Percentiles rank a stretch among this genome's conserved stretches.
Evolutionary conservation across 2,329 filamentous ascomycete genomes (phyloP).

Genomic region (Immersiporthe knoxdaviesiana): DNA sequence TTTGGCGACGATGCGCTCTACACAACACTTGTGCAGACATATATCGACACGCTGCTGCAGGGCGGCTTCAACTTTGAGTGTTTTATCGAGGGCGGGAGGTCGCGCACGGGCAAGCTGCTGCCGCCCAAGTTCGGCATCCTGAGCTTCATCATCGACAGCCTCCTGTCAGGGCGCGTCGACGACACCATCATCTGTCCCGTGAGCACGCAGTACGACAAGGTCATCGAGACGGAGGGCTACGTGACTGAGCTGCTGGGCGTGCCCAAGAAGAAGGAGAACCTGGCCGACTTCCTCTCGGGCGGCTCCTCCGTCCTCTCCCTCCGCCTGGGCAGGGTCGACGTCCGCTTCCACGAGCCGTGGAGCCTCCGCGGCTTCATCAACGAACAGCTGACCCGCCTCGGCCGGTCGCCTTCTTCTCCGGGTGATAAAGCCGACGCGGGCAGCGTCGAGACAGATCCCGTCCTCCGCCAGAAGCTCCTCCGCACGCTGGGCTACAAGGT

Average conservation of each 20-base stretch:
- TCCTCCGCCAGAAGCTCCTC: conserved; percentile 71
- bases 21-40: conserved; percentile 89
- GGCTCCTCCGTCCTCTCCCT: conserved; percentile 85
- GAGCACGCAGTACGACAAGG: conserved; percentile 97
- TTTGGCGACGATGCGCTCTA: conserved; percentile 94
- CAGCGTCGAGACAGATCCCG: conserved; percentile 51
- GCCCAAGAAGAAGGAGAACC: conserved; percentile 93
- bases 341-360: conserved; percentile 96
- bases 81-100: conserved; percentile 94
- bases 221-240: conserved; percentile 97
- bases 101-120: conserved; percentile 88
- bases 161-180: conserved; percentile 83
- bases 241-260: conserved; percentile 91
- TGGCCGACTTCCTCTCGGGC: conserved; percentile 84
- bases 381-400: conserved; percentile 68
- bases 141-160: conserved; percentile 86
- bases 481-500: conserved; percentile 91
- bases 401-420: conserved; percentile 51
- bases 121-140: conserved; percentile 96
- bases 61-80: conserved; percentile 95
- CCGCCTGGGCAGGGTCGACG: conserved; percentile 88
- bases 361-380: conserved; percentile 81
- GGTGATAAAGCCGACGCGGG: conserved; percentile 50
- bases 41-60: conserved; percentile 89
- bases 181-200: conserved; percentile 95